phyloP scores from a whole-genome alignment of 257 asterid species.

The Penstemon eatonii region DNA sequence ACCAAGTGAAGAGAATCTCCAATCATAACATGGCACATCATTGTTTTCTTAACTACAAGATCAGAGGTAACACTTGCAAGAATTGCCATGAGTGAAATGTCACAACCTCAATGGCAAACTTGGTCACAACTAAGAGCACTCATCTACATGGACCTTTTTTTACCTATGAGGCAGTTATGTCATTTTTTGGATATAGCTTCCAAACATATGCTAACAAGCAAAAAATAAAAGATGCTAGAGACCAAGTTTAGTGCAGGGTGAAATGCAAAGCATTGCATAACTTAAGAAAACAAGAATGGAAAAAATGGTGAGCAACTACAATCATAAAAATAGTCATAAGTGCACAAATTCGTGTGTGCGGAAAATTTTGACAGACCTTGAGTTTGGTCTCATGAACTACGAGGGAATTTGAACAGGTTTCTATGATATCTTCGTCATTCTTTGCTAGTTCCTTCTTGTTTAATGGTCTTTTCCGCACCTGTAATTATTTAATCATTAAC shows the following conservation, averaged over 20 bases:
- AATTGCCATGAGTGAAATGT: neutral
- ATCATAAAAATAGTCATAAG: neutral
- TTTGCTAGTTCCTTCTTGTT: slow-evolving; percentile 82
- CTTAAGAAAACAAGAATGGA: slow-evolving; percentile 12
- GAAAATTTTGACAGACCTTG: slow-evolving; percentile 47
- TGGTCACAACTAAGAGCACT: neutral
- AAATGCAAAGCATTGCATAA: slow-evolving; percentile 19
- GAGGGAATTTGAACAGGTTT: slow-evolving; percentile 65
- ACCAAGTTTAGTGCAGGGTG: slow-evolving; percentile 8
- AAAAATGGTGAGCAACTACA: slow-evolving; percentile 11
- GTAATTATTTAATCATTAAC: slow-evolving; percentile 30
- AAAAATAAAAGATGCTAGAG: neutral
- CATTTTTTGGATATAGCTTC: slow-evolving; percentile 5
- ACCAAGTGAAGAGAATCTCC: slow-evolving; percentile 11
- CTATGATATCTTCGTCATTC: slow-evolving; percentile 91
- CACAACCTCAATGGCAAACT: slow-evolving; percentile 1
- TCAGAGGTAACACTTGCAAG: too few relatives aligned
- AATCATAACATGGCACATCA: neutral
- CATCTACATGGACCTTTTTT: neutral
- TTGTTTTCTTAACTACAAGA: neutral
- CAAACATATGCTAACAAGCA: slow-evolving; percentile 8
- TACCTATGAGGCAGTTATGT: neutral
- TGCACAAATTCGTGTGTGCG: slow-evolving; percentile 1
- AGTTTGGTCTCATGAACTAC: slow-evolving; percentile 90
- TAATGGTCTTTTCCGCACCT: slow-evolving; percentile 94